Percentiles rank a stretch among this genome's conserved stretches.
These are phyloP conservation scores for Lactarius quietus DNA, from an alignment of 768 basidiomycete genomes.

Conservation along the genomic window DNA sequence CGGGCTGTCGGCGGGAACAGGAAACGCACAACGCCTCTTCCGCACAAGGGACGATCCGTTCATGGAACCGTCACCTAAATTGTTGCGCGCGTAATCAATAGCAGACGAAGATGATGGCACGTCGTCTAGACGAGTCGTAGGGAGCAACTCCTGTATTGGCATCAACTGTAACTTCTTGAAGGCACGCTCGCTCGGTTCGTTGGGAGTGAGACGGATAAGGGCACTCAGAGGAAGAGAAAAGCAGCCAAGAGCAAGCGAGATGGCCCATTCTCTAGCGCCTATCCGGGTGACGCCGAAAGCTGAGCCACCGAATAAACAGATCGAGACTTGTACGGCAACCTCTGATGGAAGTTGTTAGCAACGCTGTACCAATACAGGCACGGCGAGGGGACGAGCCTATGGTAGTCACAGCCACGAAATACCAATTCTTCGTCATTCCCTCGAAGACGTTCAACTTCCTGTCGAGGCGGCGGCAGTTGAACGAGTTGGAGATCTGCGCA, in stretches of 20 bases:
- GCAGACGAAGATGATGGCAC: conserved; percentile 72
- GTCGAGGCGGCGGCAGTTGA: conserved; percentile 89
- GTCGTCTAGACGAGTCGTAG: conserved; percentile 54
- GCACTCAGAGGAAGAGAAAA: conserved; percentile 87
- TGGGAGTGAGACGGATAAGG: conserved; percentile 77
- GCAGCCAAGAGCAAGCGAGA: conserved; percentile 81
- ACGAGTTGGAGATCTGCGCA: conserved; percentile 92
- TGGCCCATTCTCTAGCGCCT: conserved; percentile 85
- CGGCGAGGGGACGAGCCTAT: conserved; percentile 63
- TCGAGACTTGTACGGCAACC: conserved; percentile 81
- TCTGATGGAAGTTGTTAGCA: conserved; percentile 45
- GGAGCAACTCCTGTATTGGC: conserved; percentile 61
- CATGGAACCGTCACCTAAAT: conserved; percentile 81
- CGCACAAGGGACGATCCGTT: conserved; percentile 81
- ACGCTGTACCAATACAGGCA: conserved; percentile 1
- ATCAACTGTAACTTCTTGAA: conserved; percentile 58
- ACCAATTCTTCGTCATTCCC: conserved; percentile 72
- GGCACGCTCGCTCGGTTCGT: conserved; percentile 65
- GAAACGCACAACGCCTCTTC: conserved; percentile 62
- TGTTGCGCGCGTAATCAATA: conserved; percentile 78
- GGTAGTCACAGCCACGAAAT: conserved; percentile 79
- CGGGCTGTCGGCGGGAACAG: conserved; percentile 45
- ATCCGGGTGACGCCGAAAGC: conserved; percentile 87
- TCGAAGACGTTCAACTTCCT: conserved; percentile 85
- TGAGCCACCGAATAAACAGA: conserved; percentile 86